A percentile compares a stretch with the other conserved stretches of the same genome.
Conservation (phyloP, 352 stramenopile genomes). For the Phytophthora megakarya region DNA sequence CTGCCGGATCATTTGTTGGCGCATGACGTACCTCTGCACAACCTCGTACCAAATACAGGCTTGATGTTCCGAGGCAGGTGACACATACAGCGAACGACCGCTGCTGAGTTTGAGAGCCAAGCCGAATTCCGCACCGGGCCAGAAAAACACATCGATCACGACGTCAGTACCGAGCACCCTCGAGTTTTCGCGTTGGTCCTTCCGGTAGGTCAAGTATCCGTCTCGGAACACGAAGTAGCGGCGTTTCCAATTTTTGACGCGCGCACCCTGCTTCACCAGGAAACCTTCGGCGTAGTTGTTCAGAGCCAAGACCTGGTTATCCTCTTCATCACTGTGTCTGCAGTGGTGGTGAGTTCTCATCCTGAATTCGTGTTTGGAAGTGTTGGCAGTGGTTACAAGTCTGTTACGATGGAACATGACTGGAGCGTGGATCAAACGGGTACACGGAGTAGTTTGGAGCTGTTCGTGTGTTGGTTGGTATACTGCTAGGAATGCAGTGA, state of each 20-base stretch:
- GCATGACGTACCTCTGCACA: conserved; percentile 52
- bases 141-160: conserved; percentile 60
- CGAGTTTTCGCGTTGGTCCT: conserved; percentile 55
- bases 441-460: neutral
- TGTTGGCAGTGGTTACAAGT: no score
- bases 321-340: conserved; percentile 29
- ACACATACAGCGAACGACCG: conserved; percentile 53
- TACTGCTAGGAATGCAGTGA: conserved; percentile 22
- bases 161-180: conserved; percentile 55
- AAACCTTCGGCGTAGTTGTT: conserved; percentile 74
- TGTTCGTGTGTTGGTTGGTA: conserved; percentile 2
- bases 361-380: neutral
- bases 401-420: neutral
- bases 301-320: conserved; percentile 50
- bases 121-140: conserved; percentile 50
- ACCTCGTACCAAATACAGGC: conserved; percentile 70
- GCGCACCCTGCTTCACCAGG: conserved; percentile 65
- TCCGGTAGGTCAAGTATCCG: conserved; percentile 63
- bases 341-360: conserved; percentile 28
- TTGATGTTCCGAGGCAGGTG: conserved; percentile 56
- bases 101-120: conserved; percentile 56
- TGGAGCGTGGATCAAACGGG: neutral
- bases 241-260: conserved; percentile 78
- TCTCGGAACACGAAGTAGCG: conserved; percentile 83
- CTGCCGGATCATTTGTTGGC: conserved; percentile 41